These are phyloP conservation scores for Acacia pycnantha DNA, from an alignment of 331 rosid species.

Conservation along the genomic window DNA sequence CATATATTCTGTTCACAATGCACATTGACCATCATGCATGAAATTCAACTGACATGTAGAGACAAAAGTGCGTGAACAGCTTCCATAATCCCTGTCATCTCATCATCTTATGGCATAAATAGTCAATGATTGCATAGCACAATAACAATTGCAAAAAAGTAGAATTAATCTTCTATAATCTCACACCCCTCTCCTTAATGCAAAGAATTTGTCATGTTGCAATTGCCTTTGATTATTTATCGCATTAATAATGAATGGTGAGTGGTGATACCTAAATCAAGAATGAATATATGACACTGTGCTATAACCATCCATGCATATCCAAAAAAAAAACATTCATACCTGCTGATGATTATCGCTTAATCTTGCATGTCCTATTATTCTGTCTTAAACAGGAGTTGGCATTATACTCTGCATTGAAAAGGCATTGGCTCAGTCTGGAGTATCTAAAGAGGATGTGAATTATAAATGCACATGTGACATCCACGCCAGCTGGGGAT, in stretches of 20 bases:
- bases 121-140: background rate
- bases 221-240: background rate
- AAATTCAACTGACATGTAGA: conserved; percentile 11
- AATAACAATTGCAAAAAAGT: background rate
- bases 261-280: background rate
- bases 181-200: background rate
- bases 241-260: background rate
- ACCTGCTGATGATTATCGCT: background rate
- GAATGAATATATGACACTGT: background rate
- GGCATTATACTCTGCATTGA: conserved; percentile 90
- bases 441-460: no score
- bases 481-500: no score
- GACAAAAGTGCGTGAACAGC: background rate
- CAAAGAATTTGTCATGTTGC: background rate
- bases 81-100: background rate
- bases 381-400: conserved; percentile 56
- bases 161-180: background rate
- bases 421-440: no score
- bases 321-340: no score
- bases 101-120: background rate
- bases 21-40: background rate
- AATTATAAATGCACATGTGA: no score
- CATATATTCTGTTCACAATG: background rate
- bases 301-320: background rate
- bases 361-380: conserved; percentile 9